These are phyloP conservation scores for Calonectria crousiana DNA, from an alignment of 2,329 filamentous ascomycete species.

Conservation along the genomic window DNA sequence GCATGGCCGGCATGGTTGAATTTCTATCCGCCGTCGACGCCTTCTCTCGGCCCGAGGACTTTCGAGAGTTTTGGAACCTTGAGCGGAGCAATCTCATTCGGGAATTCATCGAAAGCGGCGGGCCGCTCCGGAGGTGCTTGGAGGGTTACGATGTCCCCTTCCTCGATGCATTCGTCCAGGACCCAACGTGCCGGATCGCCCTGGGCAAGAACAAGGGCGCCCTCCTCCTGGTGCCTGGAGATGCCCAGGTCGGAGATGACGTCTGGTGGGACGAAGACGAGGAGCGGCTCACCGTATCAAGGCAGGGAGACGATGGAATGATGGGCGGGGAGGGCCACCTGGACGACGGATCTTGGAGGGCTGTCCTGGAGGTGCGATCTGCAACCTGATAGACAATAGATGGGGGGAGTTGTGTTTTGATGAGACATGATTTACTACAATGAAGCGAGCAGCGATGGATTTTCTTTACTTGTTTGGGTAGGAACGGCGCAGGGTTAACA, in stretches of 20 bases:
- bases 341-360: slow-evolving; percentile 38
- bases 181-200: slow-evolving; percentile 41
- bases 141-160: slow-evolving; percentile 44
- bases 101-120: slow-evolving; percentile 46
- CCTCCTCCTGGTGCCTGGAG: slow-evolving; percentile 44
- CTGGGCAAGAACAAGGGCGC: slow-evolving; percentile 42
- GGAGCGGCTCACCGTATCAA: slow-evolving; percentile 36
- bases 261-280: slow-evolving; percentile 40
- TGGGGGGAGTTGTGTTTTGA: not conserved
- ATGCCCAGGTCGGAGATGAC: slow-evolving; percentile 44
- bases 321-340: slow-evolving; percentile 36
- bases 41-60: slow-evolving; percentile 47
- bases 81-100: slow-evolving; percentile 49
- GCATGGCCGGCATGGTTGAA: slow-evolving; percentile 49
- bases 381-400: slow-evolving; percentile 31
- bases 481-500: slow-evolving; percentile 5
- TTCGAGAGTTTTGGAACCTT: slow-evolving; percentile 51
- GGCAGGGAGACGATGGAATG: slow-evolving; percentile 34
- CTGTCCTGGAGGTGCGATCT: slow-evolving; percentile 38
- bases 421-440: slow-evolving; percentile 29
- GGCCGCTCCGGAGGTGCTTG: slow-evolving; percentile 36
- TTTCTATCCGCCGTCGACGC: slow-evolving; percentile 48
- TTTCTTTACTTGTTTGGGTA: slow-evolving; percentile 13
- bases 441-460: slow-evolving; percentile 9
- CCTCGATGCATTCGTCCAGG: slow-evolving; percentile 43